Conservation (phyloP, 2,329 filamentous ascomycete species). For the Blumeriella jaapii region DNA sequence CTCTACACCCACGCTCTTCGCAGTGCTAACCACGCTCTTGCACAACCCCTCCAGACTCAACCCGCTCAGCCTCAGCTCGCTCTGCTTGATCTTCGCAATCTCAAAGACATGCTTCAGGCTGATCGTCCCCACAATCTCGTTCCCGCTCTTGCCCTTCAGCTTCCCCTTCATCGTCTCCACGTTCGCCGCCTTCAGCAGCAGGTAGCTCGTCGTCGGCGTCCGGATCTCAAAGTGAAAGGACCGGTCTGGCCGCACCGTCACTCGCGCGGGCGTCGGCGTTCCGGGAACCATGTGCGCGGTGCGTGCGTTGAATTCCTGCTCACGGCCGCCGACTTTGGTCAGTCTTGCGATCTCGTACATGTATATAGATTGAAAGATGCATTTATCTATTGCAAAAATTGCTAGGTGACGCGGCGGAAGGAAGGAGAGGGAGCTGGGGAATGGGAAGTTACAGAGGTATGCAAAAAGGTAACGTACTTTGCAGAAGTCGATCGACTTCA, state of each 20-base stretch:
- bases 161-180: conserved; percentile 62
- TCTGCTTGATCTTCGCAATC: conserved; percentile 92
- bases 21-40: conserved; percentile 62
- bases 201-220: conserved; percentile 86
- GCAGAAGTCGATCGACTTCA: conserved; percentile 99
- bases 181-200: conserved; percentile 74
- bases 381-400: too few relatives aligned
- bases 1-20: conserved; percentile 62
- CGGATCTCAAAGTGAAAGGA: conserved; percentile 88
- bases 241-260: conserved; percentile 86
- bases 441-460: too few relatives aligned
- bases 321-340: conserved; percentile 1
- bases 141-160: conserved; percentile 61
- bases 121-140: conserved; percentile 71
- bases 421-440: conserved; percentile 5
- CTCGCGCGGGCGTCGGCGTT: conserved; percentile 79
- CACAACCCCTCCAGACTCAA: conserved; percentile 60
- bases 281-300: conserved; percentile 75
- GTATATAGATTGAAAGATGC: too few relatives aligned
- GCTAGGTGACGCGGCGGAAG: conserved; percentile 4
- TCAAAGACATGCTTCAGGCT: conserved; percentile 95
- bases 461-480: conserved; percentile 61
- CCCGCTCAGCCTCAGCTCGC: conserved; percentile 62
- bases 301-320: conserved; percentile 92
- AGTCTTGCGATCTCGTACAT: too few relatives aligned